Percentiles rank a stretch among this genome's conserved stretches.
Conservation (phyloP, 1,139 yeast species). For the Yamadazyma triangularis region DNA sequence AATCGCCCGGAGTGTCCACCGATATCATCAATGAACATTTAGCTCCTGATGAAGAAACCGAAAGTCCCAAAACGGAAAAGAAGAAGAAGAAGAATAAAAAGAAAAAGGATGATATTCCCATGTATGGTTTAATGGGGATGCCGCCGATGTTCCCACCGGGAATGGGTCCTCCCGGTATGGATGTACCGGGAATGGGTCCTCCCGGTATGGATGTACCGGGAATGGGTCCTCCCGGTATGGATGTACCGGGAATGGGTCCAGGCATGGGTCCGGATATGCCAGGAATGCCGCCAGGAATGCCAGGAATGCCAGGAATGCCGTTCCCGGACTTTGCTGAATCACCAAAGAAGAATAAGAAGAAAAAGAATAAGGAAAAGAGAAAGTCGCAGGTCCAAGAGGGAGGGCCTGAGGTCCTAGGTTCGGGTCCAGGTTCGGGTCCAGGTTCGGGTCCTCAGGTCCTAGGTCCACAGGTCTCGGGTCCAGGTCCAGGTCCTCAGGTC, state of each 20-base stretch:
- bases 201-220: slow-evolving; percentile 9
- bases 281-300: slow-evolving; percentile 7
- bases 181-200: slow-evolving; percentile 13
- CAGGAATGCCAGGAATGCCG: slow-evolving; percentile 15
- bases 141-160: slow-evolving; percentile 14
- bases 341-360: slow-evolving; percentile 12
- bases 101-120: slow-evolving; percentile 7
- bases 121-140: too few relatives aligned
- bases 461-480: too few relatives aligned
- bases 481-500: too few relatives aligned
- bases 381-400: too few relatives aligned
- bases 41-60: slow-evolving; percentile 11
- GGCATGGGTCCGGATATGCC: too few relatives aligned
- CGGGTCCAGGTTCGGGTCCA: too few relatives aligned
- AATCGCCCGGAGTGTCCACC: not conserved
- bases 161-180: slow-evolving; percentile 14
- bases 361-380: slow-evolving; percentile 8
- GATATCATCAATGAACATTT: not conserved
- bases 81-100: slow-evolving; percentile 11
- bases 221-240: slow-evolving; percentile 13
- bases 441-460: too few relatives aligned
- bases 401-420: too few relatives aligned
- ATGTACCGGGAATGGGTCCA: too few relatives aligned
- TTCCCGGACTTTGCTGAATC: slow-evolving; percentile 10
- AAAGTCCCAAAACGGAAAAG: slow-evolving; percentile 13